A percentile compares a stretch with the other conserved stretches of the same genome.
Evolutionary conservation across 371 early-diverging fungal species (phyloP).

Genomic region (Mucor mucedo): DNA sequence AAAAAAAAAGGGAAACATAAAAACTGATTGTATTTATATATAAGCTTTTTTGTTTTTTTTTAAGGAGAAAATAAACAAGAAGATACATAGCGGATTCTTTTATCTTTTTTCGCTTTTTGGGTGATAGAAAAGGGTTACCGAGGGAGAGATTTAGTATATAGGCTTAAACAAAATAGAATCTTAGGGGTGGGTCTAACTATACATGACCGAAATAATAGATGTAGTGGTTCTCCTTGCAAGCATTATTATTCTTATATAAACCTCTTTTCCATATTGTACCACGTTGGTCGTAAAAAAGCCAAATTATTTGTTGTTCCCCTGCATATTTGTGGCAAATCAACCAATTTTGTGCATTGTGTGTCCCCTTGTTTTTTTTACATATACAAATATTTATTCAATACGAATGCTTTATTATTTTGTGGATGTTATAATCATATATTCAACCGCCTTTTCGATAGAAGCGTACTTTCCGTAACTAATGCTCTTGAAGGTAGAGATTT

Average conservation of each 20-base stretch:
- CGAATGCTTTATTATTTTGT: no score
- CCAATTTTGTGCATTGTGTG: no score
- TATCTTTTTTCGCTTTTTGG: background rate
- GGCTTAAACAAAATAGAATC: slow-evolving; percentile 6
- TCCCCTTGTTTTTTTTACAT: no score
- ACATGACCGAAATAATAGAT: background rate
- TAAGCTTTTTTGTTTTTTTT: slow-evolving; percentile 1
- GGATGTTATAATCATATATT: no score
- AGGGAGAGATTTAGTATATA: slow-evolving; percentile 6
- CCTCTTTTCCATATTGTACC: background rate
- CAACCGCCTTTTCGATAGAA: no score
- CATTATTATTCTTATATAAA: slow-evolving; percentile 1
- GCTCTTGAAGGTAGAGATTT: no score
- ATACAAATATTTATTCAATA: no score
- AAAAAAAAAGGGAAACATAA: background rate
- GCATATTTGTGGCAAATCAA: no score
- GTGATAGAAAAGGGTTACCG: slow-evolving; percentile 13
- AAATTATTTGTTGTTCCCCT: no score
- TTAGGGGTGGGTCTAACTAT: slow-evolving; percentile 3
- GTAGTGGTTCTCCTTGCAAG: background rate
- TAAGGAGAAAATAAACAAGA: slow-evolving; percentile 12
- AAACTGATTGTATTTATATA: background rate
- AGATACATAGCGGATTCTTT: slow-evolving; percentile 1
- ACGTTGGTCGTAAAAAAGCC: no score
- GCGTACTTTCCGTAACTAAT: no score